Evolutionary conservation across 169 alveolate genomes (phyloP).

Genomic region (Cyclospora cayetanensis): DNA sequence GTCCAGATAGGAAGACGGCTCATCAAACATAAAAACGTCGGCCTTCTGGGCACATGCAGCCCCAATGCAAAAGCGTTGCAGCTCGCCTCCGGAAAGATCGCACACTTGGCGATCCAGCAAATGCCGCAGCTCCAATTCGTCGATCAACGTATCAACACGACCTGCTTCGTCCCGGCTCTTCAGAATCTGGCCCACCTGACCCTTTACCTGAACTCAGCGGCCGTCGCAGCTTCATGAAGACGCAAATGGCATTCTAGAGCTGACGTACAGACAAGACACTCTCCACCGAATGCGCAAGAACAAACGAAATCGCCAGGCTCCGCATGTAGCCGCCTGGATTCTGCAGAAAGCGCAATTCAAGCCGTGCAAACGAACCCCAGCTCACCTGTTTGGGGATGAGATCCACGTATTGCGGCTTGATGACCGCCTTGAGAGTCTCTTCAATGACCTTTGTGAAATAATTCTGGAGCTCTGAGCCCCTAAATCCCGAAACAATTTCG

Average conservation of each 20-base stretch:
- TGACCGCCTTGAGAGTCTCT: constrained; percentile 95
- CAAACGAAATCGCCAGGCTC: not conserved
- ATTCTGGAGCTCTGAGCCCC: constrained; percentile 98
- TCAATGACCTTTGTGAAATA: constrained; percentile 96
- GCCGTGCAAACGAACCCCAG: too few species aligned
- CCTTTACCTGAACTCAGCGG: constrained; percentile 69
- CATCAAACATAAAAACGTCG: constrained; percentile 99
- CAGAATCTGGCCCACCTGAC: constrained; percentile 90
- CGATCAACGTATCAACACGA: constrained; percentile 84
- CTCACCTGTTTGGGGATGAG: constrained; percentile 94
- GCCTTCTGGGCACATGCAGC: constrained; percentile 95
- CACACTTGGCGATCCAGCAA: constrained; percentile 94
- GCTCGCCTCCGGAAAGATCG: constrained; percentile 98
- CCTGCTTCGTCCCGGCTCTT: constrained; percentile 92
- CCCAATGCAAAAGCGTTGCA: constrained; percentile 97
- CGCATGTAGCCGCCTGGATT: not conserved
- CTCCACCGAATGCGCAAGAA: not conserved
- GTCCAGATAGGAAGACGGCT: constrained; percentile 99
- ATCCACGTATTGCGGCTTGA: constrained; percentile 99
- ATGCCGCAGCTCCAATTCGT: constrained; percentile 93
- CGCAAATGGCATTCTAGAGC: too few species aligned
- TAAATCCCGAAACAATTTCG: constrained; percentile 93
- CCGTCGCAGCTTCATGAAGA: too few species aligned
- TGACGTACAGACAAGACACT: not conserved
- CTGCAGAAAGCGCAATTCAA: not conserved